A percentile compares a stretch with the other conserved stretches of the same genome.
Conservation (phyloP, 129 eudicot genomes). For the Lonicera japonica region DNA sequence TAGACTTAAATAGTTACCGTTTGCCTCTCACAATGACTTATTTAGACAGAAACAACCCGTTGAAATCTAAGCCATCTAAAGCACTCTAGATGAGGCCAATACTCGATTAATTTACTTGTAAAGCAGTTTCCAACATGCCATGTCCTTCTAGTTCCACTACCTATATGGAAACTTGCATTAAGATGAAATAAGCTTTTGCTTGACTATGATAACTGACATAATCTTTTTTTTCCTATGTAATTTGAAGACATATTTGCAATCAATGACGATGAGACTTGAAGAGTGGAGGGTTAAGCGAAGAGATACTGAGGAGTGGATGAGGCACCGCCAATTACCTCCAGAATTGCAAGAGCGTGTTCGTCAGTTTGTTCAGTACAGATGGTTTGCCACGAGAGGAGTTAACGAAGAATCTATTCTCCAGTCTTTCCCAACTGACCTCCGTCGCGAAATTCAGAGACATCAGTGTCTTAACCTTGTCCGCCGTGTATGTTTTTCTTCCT, state of each 20-base stretch:
- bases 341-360: slow-evolving; percentile 75
- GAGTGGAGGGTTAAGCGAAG: slow-evolving; percentile 87
- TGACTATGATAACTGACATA: neutral
- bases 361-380: slow-evolving; percentile 69
- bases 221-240: neutral
- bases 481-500: slow-evolving; percentile 83
- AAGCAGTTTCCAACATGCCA: neutral
- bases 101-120: too few species aligned
- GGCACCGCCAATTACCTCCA: slow-evolving; percentile 82
- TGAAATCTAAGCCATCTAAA: too few species aligned
- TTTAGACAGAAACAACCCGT: too few species aligned
- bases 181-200: neutral
- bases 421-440: slow-evolving; percentile 77
- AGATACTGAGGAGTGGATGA: slow-evolving; percentile 98
- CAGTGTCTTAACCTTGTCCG: slow-evolving; percentile 94
- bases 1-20: too few species aligned
- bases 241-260: slow-evolving; percentile 68
- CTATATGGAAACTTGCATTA: neutral
- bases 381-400: slow-evolving; percentile 95
- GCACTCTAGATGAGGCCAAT: too few species aligned
- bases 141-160: neutral
- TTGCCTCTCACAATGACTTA: too few species aligned
- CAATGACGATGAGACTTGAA: slow-evolving; percentile 79
- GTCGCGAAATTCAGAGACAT: slow-evolving; percentile 89
- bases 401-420: slow-evolving; percentile 70